A percentile compares a stretch with the other conserved stretches of the same genome.
These are phyloP conservation scores for Adansonia rubrostipa DNA, from an alignment of 441 rosid genomes.

Conservation along the genomic window DNA sequence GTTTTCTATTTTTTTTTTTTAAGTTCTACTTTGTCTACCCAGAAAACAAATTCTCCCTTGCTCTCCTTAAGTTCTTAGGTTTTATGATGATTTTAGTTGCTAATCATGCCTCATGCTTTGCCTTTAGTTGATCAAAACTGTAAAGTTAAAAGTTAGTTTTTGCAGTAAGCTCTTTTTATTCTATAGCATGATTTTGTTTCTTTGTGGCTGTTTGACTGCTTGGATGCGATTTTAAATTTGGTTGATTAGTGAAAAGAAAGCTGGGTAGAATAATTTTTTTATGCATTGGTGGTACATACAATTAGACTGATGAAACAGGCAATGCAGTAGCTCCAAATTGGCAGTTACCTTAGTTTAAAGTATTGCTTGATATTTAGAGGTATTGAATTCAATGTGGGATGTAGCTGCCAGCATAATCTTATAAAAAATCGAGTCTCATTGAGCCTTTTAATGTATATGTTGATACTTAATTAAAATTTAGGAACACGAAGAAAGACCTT, in stretches of 20 bases:
- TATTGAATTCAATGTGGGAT: background rate
- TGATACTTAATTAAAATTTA: background rate
- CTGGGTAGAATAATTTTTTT: background rate
- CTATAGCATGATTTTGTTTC: background rate
- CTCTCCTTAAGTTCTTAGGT: background rate
- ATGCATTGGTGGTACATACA: background rate
- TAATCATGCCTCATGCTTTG: slow-evolving; percentile 3
- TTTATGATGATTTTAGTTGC: background rate
- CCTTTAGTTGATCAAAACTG: background rate
- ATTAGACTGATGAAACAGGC: no score
- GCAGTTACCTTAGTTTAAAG: background rate
- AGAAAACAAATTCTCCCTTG: background rate
- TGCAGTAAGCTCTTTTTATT: background rate
- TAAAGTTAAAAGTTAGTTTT: background rate
- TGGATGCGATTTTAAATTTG: background rate
- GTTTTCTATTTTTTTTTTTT: slow-evolving; percentile 31
- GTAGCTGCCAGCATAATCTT: background rate
- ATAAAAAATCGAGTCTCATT: background rate
- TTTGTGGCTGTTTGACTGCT: background rate
- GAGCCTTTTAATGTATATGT: background rate
- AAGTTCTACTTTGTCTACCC: background rate
- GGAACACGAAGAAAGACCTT: background rate
- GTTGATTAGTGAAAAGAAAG: background rate
- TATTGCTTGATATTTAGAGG: background rate
- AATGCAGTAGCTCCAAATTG: no score